Conservation (phyloP, 2,329 filamentous ascomycete species). For the Aspergillus sp. region DNA sequence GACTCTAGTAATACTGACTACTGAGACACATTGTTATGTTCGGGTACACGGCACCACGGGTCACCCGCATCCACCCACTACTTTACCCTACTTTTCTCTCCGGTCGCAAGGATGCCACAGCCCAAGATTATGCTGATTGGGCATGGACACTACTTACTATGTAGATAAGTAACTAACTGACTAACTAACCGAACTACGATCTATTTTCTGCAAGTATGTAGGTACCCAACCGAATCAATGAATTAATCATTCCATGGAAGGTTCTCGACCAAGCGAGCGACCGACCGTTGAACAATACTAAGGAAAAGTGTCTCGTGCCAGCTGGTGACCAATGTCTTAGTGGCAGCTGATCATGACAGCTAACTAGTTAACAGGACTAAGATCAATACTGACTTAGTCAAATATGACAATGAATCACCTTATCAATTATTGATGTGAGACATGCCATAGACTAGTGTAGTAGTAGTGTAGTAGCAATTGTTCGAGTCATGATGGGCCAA, state of each 20-base stretch:
- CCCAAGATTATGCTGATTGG: not conserved
- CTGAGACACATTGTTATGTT: not conserved
- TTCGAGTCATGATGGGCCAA: no score
- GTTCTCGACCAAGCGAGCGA: slow-evolving; percentile 3
- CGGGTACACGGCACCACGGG: slow-evolving; percentile 13
- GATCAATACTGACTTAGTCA: not conserved
- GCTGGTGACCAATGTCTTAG: not conserved
- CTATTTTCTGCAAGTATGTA: not conserved
- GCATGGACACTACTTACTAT: not conserved
- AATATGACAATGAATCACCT: no score
- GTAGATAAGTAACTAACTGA: not conserved
- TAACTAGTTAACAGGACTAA: not conserved
- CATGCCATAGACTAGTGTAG: no score
- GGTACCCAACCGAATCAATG: not conserved
- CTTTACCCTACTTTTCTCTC: no score
- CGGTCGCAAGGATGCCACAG: not conserved
- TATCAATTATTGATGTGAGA: no score
- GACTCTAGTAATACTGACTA: no score
- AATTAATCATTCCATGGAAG: not conserved
- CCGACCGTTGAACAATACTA: not conserved
- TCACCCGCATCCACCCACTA: not conserved
- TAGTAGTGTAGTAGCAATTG: no score
- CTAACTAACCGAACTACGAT: no score
- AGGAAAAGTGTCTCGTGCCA: not conserved
- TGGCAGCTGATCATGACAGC: not conserved